phyloP scores from a whole-genome alignment of 768 basidiomycete species.

The Xerocomellus chrysenteron region DNA sequence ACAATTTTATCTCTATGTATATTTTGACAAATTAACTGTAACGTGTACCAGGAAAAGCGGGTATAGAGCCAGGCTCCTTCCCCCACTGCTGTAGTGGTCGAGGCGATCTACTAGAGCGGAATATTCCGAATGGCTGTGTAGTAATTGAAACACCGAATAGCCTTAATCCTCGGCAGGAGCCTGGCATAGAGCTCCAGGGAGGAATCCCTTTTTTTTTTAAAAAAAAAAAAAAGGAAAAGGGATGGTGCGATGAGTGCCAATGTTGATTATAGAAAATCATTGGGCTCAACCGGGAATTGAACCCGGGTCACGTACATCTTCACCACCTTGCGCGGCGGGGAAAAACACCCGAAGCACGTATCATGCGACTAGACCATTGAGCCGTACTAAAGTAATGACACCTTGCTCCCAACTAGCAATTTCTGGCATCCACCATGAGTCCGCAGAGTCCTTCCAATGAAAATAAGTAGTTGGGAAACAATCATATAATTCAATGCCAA shows the following conservation, averaged over 20 bases:
- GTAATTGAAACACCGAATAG: too few species aligned
- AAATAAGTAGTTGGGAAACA: background rate
- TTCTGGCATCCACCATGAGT: background rate
- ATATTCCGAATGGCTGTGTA: too few species aligned
- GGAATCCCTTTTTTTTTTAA: too few species aligned
- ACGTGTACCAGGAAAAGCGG: background rate
- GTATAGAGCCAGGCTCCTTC: too few species aligned
- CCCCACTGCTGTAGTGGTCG: too few species aligned
- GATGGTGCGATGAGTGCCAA: background rate
- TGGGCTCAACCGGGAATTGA: constrained; percentile 33
- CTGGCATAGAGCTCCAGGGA: too few species aligned
- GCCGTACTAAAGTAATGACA: constrained; percentile 2
- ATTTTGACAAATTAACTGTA: background rate
- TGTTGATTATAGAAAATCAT: constrained; percentile 5
- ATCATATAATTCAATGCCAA: background rate
- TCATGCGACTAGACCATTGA: constrained; percentile 39
- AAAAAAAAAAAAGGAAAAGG: background rate
- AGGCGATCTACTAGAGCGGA: too few species aligned
- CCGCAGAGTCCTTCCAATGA: background rate
- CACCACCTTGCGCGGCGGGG: constrained; percentile 20
- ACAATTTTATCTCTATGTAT: background rate
- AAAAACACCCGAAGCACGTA: constrained; percentile 34
- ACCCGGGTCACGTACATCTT: constrained; percentile 39
- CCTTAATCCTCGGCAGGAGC: too few species aligned
- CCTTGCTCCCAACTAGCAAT: background rate